phyloP scores from a whole-genome alignment of 2,329 filamentous ascomycete genomes.

The Cladophialophora yegresii region DNA sequence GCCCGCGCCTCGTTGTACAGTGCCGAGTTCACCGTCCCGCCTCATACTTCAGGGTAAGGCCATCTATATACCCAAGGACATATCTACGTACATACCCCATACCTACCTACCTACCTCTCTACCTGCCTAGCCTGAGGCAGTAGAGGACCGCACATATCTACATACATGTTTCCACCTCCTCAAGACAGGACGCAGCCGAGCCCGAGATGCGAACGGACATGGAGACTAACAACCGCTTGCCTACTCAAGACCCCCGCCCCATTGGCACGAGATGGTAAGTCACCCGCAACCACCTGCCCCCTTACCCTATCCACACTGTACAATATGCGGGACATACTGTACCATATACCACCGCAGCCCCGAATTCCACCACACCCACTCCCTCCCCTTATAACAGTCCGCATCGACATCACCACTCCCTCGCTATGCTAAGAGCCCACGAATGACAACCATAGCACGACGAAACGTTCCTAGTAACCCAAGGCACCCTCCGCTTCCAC shows the following conservation, averaged over 20 bases:
- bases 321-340: no score
- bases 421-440: no score
- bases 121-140: no score
- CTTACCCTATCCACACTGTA: no score
- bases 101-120: background rate
- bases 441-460: slow-evolving; percentile 54
- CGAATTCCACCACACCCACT: no score
- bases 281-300: no score
- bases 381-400: no score
- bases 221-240: background rate
- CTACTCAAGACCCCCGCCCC: slow-evolving; percentile 29
- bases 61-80: background rate
- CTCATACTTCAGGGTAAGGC: slow-evolving; percentile 34
- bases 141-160: background rate
- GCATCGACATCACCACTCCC: no score
- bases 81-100: background rate
- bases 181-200: background rate
- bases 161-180: no score
- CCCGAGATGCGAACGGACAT: background rate
- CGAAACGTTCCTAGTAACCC: slow-evolving; percentile 58
- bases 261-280: slow-evolving; percentile 36
- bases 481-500: slow-evolving; percentile 36
- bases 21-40: slow-evolving; percentile 35
- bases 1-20: slow-evolving; percentile 14
- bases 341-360: no score